Evolutionary conservation across 1,284 basidiomycete species (phyloP).

Genomic region (Cutaneotrichosporon sp.): DNA sequence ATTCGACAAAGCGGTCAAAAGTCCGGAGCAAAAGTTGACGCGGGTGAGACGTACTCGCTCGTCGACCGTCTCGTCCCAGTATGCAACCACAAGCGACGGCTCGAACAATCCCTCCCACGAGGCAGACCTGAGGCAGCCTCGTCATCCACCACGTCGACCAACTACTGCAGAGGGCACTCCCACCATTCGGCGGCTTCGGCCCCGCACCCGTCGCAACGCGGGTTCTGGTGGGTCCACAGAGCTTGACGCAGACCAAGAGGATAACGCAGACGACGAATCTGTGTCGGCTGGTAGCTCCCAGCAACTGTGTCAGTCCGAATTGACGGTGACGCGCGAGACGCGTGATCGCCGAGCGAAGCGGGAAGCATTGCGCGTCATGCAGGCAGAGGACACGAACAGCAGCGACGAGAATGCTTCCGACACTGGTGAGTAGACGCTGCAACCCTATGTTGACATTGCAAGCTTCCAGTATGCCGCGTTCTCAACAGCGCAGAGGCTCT

Average conservation of each 20-base stretch:
- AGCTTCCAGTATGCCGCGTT: background rate
- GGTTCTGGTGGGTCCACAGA: constrained; percentile 39
- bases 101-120: background rate
- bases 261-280: constrained; percentile 36
- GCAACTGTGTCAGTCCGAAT: background rate
- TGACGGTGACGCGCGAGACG: background rate
- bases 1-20: constrained; percentile 42
- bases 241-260: constrained; percentile 55
- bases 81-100: constrained; percentile 35
- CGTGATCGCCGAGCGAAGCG: constrained; percentile 6
- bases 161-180: constrained; percentile 50
- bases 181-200: constrained; percentile 55
- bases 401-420: background rate
- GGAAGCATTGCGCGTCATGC: constrained; percentile 5
- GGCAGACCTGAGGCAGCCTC: background rate
- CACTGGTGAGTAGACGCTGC: background rate
- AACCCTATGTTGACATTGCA: background rate
- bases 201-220: constrained; percentile 28
- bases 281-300: background rate
- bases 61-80: constrained; percentile 38
- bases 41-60: constrained; percentile 26
- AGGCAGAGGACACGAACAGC: background rate
- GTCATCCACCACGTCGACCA: background rate
- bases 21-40: constrained; percentile 26
- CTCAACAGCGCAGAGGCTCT: background rate